These are phyloP conservation scores for Ramularia endophylla DNA, from an alignment of 2,329 filamentous ascomycete genomes.

Conservation along the genomic window DNA sequence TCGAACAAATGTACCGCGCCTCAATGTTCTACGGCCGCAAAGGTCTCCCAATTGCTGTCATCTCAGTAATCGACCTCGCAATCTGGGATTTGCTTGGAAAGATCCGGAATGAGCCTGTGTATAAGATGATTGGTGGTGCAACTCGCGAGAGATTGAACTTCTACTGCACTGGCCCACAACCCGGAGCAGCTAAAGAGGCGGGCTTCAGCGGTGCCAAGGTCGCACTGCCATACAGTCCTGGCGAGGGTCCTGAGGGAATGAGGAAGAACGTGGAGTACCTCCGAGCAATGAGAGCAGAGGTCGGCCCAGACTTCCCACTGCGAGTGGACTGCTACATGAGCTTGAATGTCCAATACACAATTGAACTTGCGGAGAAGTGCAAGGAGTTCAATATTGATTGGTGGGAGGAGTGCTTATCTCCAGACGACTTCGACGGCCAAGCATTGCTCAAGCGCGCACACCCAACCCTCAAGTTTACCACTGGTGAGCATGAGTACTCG, in stretches of 20 bases:
- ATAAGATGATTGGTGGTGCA: conserved; percentile 89
- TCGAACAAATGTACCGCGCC: conserved; percentile 93
- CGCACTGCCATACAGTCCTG: conserved; percentile 80
- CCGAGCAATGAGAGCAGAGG: conserved; percentile 72
- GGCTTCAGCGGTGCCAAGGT: conserved; percentile 91
- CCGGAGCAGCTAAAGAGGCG: conserved; percentile 71
- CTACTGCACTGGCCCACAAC: conserved; percentile 90
- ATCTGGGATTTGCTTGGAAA: conserved; percentile 91
- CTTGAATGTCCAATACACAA: conserved; percentile 85
- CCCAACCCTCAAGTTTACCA: conserved; percentile 87
- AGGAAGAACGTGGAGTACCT: conserved; percentile 88
- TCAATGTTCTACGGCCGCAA: conserved; percentile 98
- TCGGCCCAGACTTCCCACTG: conserved; percentile 85
- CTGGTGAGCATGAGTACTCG: conserved; percentile 92
- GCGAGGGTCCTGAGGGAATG: conserved; percentile 75
- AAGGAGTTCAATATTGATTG: conserved; percentile 85
- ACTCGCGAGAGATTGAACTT: conserved; percentile 78
- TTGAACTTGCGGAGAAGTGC: conserved; percentile 79
- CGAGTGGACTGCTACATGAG: conserved; percentile 99
- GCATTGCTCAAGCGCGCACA: conserved; percentile 85
- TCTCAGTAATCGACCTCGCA: conserved; percentile 89
- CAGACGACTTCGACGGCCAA: conserved; percentile 89
- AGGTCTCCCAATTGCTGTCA: conserved; percentile 81
- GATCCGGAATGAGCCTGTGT: conserved; percentile 85
- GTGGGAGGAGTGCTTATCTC: conserved; percentile 93